Conservation (phyloP, 257 asterid genomes). For the Primulina tabacum region DNA sequence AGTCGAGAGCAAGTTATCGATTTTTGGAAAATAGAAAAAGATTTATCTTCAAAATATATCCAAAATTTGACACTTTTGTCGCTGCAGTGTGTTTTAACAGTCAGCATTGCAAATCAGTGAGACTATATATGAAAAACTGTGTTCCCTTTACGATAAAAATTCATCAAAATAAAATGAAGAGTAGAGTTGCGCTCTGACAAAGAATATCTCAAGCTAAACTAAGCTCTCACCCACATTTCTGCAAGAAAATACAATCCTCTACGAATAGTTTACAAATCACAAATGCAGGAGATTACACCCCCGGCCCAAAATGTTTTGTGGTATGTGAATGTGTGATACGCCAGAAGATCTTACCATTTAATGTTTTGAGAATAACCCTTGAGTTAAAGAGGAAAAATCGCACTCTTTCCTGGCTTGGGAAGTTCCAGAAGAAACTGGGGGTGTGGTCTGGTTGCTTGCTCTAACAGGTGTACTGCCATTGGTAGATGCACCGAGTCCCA, state of each 20-base stretch:
- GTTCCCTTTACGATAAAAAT: no score
- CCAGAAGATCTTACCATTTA: conserved; percentile 33
- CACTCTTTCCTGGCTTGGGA: conserved; percentile 63
- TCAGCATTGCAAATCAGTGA: no score
- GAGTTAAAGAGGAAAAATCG: conserved; percentile 92
- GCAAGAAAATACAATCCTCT: not conserved
- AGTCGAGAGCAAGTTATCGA: no score
- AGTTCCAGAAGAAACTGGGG: conserved; percentile 49
- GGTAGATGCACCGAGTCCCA: conserved; percentile 46
- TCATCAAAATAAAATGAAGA: not conserved
- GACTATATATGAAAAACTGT: no score
- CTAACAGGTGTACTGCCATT: conserved; percentile 50
- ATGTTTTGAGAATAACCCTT: conserved; percentile 72
- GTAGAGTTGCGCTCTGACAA: conserved; percentile 2
- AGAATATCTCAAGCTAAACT: no score
- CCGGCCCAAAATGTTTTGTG: not conserved
- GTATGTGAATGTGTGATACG: conserved; percentile 17
- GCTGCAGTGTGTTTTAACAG: no score
- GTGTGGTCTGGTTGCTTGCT: conserved; percentile 36
- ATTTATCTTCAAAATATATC: no score
- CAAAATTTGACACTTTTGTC: no score
- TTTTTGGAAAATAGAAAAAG: no score
- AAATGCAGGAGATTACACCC: not conserved
- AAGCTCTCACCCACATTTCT: not conserved
- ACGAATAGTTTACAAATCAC: not conserved